Conservation (phyloP, 352 stramenopile genomes). For the Blastocystis sp. region DNA sequence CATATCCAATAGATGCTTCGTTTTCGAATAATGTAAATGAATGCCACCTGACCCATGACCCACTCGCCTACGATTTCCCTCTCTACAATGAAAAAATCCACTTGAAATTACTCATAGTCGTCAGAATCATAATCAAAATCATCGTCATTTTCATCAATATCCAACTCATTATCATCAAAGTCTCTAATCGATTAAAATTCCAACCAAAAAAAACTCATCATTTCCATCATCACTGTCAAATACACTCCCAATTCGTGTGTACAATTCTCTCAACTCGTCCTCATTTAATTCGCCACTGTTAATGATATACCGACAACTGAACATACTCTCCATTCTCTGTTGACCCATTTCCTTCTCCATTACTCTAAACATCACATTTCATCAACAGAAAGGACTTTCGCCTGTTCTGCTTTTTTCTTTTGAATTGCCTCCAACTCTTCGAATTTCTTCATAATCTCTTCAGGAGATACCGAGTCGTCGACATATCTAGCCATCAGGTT, state of each 20-base stretch:
- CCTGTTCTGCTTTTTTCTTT: constrained; percentile 43
- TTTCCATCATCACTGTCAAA: constrained; percentile 27
- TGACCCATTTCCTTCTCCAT: not conserved
- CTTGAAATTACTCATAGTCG: not conserved
- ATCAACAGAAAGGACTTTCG: not conserved
- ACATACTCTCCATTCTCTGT: not conserved
- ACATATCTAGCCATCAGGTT: constrained; percentile 29
- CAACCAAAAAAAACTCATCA: not conserved
- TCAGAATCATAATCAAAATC: constrained; percentile 26
- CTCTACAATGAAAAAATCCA: not conserved
- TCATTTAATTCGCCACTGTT: constrained; percentile 6
- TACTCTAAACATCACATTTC: not conserved
- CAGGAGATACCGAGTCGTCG: constrained; percentile 26
- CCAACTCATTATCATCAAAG: not conserved
- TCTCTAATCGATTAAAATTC: not conserved
- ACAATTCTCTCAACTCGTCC: constrained; percentile 40
- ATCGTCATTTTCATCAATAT: constrained; percentile 29
- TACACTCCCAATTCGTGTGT: constrained; percentile 17
- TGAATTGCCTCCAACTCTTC: constrained; percentile 65
- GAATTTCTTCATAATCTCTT: constrained; percentile 69
- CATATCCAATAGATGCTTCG: constrained; percentile 1
- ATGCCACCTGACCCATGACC: not conserved
- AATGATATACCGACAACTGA: not conserved
- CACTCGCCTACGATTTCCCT: not conserved
- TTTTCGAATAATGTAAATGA: not conserved